Evolutionary conservation across 805 yeast species (phyloP), one percentile per base, ranked within the genome.

Genomic region (Lachancea cidri): DNA sequence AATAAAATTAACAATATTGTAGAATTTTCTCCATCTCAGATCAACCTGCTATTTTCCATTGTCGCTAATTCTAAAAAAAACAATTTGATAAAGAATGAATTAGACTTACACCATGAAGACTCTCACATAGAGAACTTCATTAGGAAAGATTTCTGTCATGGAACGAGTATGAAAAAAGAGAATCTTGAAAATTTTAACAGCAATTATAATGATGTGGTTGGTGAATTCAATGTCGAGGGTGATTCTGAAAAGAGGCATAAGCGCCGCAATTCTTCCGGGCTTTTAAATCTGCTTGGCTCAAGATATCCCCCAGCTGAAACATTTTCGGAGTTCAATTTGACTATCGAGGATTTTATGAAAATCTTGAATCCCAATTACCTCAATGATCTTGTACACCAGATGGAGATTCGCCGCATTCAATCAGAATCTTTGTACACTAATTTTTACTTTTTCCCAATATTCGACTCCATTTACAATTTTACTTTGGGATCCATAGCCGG

Each of bases 401-500:
- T 57, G 48, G 66, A 62, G 40, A 30, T 62, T 8, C 44, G 51
- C 17, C 53, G 50, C 20, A 50, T 52, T n/a, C 54, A 52, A 43
- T 48, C 48, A 29, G 53, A 55, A 16, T 60, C 60, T 5, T 51
- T 52, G 15, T 58, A 60, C 41, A 57, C 65, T 15, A 66, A 65
- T 39, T 67, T 60, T 42, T 67, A 60, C 41, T 67, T 74, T 38
- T 73, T 67, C 71, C 76, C 84, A 52, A 80, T 91, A 38, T 86
- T 91, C 48, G 94, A 86, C 58, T 86, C 95, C 6, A 73, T 82
- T 42, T 86, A 89, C 66, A 87, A 94, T 44, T 91, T 91, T 64
- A 68, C 84, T 22, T 70, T 91, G 44, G 98, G 98, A 14, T 87
- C 97, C 3, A 74, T 89, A 38, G 98, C 98, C 24, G 98, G 98